Evolutionary conservation across 2,329 filamentous ascomycete genomes (phyloP).

Genomic region (Aaosphaeria pasadenensis): DNA sequence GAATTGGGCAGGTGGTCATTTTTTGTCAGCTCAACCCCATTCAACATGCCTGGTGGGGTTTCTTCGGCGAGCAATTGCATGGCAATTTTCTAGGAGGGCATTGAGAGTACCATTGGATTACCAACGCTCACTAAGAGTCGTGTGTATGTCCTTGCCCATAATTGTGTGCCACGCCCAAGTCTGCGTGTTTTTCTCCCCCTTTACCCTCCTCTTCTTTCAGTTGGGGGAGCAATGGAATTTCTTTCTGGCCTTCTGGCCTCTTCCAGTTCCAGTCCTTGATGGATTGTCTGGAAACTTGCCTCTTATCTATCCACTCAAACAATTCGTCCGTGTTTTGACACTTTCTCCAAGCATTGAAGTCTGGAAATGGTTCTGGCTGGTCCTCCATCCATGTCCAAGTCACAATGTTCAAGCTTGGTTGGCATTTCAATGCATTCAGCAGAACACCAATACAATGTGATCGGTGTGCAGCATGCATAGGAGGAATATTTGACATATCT

Average conservation of each 20-base stretch:
- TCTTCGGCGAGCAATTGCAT: neutral
- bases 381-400: constrained; percentile 1
- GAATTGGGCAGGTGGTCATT: neutral
- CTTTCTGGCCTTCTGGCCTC: neutral
- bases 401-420: neutral
- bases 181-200: neutral
- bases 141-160: too few species aligned
- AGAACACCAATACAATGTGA: neutral
- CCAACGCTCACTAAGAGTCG: too few species aligned
- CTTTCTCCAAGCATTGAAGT: neutral
- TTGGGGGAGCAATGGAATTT: neutral
- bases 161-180: too few species aligned
- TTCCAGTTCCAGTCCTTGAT: neutral
- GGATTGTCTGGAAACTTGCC: neutral
- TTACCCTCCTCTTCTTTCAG: neutral
- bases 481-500: neutral
- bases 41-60: neutral
- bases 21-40: neutral
- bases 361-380: neutral
- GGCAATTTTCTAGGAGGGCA: neutral
- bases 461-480: neutral
- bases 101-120: neutral
- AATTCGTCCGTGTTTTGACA: neutral
- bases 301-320: neutral
- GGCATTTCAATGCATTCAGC: neutral